Evolutionary conservation across 164 flowering plant genomes (phyloP).

Genomic region (Vitis amurensis): DNA sequence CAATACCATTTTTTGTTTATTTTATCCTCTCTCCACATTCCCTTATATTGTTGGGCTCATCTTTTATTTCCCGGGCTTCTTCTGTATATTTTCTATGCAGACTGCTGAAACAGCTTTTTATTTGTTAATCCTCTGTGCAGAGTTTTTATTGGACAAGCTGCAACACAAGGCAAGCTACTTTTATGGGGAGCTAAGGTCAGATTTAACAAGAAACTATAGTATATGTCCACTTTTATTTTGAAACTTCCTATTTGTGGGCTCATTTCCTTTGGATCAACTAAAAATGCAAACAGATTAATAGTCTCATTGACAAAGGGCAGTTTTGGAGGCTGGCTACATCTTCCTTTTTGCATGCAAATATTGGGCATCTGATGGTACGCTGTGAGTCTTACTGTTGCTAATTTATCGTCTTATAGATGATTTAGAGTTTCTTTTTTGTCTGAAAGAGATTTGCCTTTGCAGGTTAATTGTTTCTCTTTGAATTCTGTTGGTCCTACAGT

Average conservation of each 20-base stretch:
- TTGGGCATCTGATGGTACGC: slow-evolving; percentile 80
- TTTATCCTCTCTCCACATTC: background rate
- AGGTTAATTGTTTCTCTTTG: slow-evolving; percentile 88
- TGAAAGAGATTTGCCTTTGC: slow-evolving; percentile 19
- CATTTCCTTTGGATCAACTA: slow-evolving; percentile 9
- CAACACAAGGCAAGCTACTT: slow-evolving; percentile 62
- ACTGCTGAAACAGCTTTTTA: slow-evolving; percentile 4
- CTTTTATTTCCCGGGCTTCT: background rate
- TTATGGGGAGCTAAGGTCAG: slow-evolving; percentile 92
- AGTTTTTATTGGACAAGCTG: slow-evolving; percentile 62
- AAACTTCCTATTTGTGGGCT: slow-evolving; percentile 9
- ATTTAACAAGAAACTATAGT: background rate
- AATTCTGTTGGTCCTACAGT: slow-evolving; percentile 77
- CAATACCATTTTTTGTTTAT: background rate
- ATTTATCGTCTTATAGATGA: slow-evolving; percentile 1
- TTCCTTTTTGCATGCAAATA: slow-evolving; percentile 75
- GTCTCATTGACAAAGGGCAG: slow-evolving; percentile 76
- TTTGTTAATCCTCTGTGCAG: slow-evolving; percentile 35
- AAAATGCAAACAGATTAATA: slow-evolving; percentile 57
- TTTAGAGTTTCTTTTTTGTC: background rate
- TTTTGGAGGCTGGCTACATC: slow-evolving; percentile 87
- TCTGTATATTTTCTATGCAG: background rate
- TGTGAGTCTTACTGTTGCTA: slow-evolving; percentile 8
- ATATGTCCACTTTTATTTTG: background rate
- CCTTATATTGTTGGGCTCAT: background rate